Conservation (phyloP, 192 early-diverging fungal species). For the Phycomyces blakesleeanus region DNA sequence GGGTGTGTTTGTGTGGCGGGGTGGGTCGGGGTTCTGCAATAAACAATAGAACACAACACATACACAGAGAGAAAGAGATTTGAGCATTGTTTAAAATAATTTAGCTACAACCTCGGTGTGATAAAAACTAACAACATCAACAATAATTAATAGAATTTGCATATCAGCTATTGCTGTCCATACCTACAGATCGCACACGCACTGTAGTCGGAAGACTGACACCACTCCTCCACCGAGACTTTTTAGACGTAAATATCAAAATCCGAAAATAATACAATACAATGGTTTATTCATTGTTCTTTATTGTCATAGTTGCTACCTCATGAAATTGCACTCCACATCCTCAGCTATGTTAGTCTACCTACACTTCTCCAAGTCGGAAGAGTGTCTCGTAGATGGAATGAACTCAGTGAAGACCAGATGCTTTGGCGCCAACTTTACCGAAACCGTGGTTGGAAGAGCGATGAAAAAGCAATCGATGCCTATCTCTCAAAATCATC, state of each 20-base stretch:
- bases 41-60: too few species aligned
- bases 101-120: neutral
- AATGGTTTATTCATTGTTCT: neutral
- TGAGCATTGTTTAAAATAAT: neutral
- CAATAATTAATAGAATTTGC: conserved; percentile 46
- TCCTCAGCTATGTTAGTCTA: conserved; percentile 51
- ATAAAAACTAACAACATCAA: neutral
- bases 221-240: conserved; percentile 55
- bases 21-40: too few species aligned
- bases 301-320: conserved; percentile 40
- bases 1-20: too few species aligned
- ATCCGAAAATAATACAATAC: neutral
- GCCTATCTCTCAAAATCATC: conserved; percentile 13
- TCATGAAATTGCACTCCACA: conserved; percentile 49
- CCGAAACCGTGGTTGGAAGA: conserved; percentile 15
- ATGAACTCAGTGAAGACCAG: conserved; percentile 55
- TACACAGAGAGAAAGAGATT: too few species aligned
- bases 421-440: conserved; percentile 58
- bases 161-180: conserved; percentile 49
- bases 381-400: conserved; percentile 58
- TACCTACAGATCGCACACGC: conserved; percentile 43
- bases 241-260: conserved; percentile 38
- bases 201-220: conserved; percentile 40
- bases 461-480: conserved; percentile 16
- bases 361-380: conserved; percentile 42